Base-by-base conservation (phyloP, 306 rosid genomes). In the Sesbania bispinosa region DNA sequence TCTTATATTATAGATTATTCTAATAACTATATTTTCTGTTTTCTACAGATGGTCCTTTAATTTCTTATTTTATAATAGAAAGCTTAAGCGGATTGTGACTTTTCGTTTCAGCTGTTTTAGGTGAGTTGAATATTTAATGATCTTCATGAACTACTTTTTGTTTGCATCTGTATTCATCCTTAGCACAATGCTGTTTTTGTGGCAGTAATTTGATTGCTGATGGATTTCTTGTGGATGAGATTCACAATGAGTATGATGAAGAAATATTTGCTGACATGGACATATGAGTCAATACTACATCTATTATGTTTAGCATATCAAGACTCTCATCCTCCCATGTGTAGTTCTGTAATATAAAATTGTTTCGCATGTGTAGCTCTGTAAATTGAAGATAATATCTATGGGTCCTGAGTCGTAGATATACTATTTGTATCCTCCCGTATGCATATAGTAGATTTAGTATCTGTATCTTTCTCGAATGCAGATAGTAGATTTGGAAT, bases 31-130 rank as follows among this genome's bases (percentile, higher is more conserved):
- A 21, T 11, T 58, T 35, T 59, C 30, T 69, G 62, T 78, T 67
- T 76, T 67, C 68, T 73, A 24, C 88, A 94, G 97, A 68, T 94
- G 99, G 99, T 87, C 97, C 66, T 94, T 89, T 83, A 91, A 84
- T 74, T 91, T 91, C 88, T 88, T 94, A 79, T 94, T 94, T 84
- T 94, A 91, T 69, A 91, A 89, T 67, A 73, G 97, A 79, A 94
- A 89, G 83, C 89, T 87, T 35, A 94, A 91, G 85, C 89, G 97
- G 27, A 79, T 94, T 1, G 91, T 89, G 78, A 87, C 91, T 59
- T 91, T 91, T 74, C 90, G 85, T 23, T 81, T 91, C 77, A 76
- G 87, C 85, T 91, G 99, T 88, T 81, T 85, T 82, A 94, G 97
- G 97, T 94, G 76, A 66, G 89, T 58, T n/a, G 53, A 59, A 42